These are phyloP conservation scores for Carex pumila DNA, from an alignment of 176 grass and related monocot species.

Conservation along the genomic window DNA sequence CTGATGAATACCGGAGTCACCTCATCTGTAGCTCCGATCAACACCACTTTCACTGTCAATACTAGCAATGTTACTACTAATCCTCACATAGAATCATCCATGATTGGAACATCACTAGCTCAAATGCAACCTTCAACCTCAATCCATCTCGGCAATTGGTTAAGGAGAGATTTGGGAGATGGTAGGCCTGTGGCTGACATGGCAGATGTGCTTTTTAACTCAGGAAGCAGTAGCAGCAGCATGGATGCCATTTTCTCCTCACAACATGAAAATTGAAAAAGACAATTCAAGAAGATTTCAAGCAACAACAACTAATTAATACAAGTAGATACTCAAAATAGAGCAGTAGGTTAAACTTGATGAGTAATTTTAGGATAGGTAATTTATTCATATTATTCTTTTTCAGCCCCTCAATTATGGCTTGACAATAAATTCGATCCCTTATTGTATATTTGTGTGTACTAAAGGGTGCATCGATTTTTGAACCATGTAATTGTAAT, in stretches of 20 bases:
- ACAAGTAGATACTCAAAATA: neutral
- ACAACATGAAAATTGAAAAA: conserved; percentile 18
- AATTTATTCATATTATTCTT: conserved; percentile 18
- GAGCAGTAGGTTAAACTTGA: neutral
- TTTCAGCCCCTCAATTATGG: neutral
- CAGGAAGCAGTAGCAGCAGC: conserved; percentile 46
- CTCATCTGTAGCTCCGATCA: neutral
- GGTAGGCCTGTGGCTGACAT: conserved; percentile 41
- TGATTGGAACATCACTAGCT: neutral
- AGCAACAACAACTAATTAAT: conserved; percentile 3
- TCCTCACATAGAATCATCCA: neutral
- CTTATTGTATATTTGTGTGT: conserved; percentile 16
- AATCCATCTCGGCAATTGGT: conserved; percentile 40
- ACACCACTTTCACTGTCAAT: neutral
- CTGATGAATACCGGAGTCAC: neutral
- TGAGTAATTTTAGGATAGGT: neutral
- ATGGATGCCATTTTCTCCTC: conserved; percentile 64
- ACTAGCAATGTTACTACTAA: neutral
- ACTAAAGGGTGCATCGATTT: neutral
- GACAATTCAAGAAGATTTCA: neutral
- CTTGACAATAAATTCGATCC: conserved; percentile 17
- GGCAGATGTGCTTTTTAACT: conserved; percentile 64
- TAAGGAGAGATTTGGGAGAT: conserved; percentile 4
- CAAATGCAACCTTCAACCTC: conserved; percentile 30
- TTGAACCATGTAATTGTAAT: neutral